These are phyloP conservation scores for Paraleonurus japonicus DNA, from an alignment of 257 asterid species.

Conservation along the genomic window DNA sequence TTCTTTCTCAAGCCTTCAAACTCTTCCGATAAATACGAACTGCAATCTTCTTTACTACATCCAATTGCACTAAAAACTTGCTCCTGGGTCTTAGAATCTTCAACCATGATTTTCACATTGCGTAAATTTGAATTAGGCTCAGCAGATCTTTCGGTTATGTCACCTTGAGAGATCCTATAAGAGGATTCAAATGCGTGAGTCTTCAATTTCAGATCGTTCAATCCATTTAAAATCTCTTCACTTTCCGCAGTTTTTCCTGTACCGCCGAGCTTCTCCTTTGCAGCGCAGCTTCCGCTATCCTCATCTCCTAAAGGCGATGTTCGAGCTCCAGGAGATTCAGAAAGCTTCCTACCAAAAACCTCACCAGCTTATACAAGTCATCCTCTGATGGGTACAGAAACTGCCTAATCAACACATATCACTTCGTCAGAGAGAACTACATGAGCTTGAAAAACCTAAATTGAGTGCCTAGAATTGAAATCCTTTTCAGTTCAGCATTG, in stretches of 20 bases:
- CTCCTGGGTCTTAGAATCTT: constrained; percentile 17
- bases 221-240: constrained; percentile 25
- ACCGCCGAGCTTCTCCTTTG: constrained; percentile 12
- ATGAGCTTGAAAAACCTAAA: not conserved
- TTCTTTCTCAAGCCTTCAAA: constrained; percentile 14
- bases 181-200: constrained; percentile 13
- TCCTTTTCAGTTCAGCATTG: not conserved
- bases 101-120: constrained; percentile 14
- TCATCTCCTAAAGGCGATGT: constrained; percentile 22
- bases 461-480: not conserved
- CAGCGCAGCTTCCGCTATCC: constrained; percentile 1
- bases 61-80: constrained; percentile 6
- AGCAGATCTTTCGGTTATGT: constrained; percentile 3
- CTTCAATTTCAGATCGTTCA: constrained; percentile 27
- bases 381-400: constrained; percentile 74
- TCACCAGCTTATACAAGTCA: constrained; percentile 56
- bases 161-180: not conserved
- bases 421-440: constrained; percentile 22
- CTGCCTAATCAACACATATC: constrained; percentile 56
- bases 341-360: constrained; percentile 57
- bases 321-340: constrained; percentile 38
- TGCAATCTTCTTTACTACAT: constrained; percentile 5
- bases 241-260: constrained; percentile 22
- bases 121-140: constrained; percentile 22
- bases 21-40: constrained; percentile 7